Evolutionary conservation across 441 rosid species (phyloP).

Genomic region (Syzygium malaccense): DNA sequence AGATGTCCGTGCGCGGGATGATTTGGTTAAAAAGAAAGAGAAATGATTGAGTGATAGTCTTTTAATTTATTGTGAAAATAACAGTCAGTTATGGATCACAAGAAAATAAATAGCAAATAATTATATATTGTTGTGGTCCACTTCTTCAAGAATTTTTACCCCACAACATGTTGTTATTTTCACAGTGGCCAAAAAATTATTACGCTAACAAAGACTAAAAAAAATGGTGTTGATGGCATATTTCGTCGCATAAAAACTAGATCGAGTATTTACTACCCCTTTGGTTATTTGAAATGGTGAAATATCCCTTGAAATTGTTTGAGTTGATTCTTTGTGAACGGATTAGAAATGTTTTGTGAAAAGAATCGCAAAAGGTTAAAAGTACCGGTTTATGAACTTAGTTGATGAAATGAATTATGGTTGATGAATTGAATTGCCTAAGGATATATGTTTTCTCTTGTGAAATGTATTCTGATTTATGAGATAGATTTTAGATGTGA

Average conservation of each 20-base stretch:
- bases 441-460: neutral
- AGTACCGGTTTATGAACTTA: neutral
- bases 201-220: no score
- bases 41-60: no score
- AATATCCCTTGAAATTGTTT: neutral
- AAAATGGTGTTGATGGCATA: neutral
- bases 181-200: no score
- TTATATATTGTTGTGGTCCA: no score
- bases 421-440: neutral
- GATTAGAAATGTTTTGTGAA: neutral
- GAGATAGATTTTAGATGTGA: neutral
- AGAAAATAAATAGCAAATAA: no score
- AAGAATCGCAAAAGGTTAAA: neutral
- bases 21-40: neutral
- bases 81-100: no score
- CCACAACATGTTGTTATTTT: no score
- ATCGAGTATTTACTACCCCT: neutral
- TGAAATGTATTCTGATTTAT: neutral
- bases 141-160: no score
- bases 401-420: neutral
- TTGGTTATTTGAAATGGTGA: neutral
- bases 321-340: neutral
- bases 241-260: neutral
- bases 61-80: no score
- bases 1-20: neutral